Percentiles rank a stretch among this genome's conserved stretches.
phyloP scores from a whole-genome alignment of 108 stramenopile species.

The Skeletonema costatum region DNA sequence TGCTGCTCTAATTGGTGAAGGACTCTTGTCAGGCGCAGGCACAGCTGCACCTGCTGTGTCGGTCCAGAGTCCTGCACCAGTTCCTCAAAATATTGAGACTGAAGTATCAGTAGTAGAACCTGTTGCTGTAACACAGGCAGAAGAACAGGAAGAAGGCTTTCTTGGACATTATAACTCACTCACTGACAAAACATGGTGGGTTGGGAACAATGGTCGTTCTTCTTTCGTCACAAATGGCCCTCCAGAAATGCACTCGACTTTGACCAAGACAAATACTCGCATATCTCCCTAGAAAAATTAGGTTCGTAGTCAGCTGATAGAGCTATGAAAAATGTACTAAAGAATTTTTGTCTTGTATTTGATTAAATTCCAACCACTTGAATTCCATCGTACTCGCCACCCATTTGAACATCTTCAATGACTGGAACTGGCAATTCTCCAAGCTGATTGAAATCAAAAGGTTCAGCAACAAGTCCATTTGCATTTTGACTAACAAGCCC shows the following conservation, averaged over 20 bases:
- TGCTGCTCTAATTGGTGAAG: slow-evolving; percentile 69
- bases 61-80: slow-evolving; percentile 6
- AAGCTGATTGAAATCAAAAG: background rate
- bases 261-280: background rate
- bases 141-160: slow-evolving; percentile 49
- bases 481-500: background rate
- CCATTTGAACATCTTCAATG: background rate
- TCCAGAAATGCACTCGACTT: slow-evolving; percentile 13
- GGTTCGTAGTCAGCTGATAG: background rate
- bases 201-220: slow-evolving; percentile 53
- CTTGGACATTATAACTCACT: slow-evolving; percentile 66
- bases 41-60: slow-evolving; percentile 9
- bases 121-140: slow-evolving; percentile 18
- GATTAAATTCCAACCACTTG: background rate
- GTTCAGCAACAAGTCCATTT: background rate
- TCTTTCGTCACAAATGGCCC: slow-evolving; percentile 39
- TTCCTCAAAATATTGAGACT: slow-evolving; percentile 12
- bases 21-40: slow-evolving; percentile 59
- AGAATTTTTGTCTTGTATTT: background rate
- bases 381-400: background rate
- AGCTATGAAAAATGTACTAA: background rate
- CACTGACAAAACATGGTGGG: slow-evolving; percentile 81
- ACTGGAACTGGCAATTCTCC: background rate
- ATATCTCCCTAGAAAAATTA: background rate
- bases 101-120: slow-evolving; percentile 36